Base-by-base conservation (phyloP, 192 early-diverging fungal species). In the Rhizophagus sp. region DNA sequence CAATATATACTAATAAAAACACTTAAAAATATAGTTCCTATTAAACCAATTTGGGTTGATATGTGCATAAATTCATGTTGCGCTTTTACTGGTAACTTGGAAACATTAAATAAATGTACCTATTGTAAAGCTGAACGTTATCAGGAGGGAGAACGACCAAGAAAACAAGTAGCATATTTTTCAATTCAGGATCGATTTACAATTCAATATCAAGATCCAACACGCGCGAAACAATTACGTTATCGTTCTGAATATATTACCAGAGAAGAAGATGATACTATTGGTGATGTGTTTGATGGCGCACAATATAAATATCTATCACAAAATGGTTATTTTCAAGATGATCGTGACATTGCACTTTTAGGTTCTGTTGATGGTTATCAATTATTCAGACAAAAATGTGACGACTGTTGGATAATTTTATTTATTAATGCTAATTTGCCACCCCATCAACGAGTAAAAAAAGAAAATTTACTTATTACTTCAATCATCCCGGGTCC, bases 391-490 rank as follows among this genome's bases (percentile, higher is more conserved):
- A 33, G 9, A 41, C 68, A 70, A 70, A 70, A 70, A 41, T 33
- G 10, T 13, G 68, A 70, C n/a, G 22, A 70, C 22, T 70, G 68
- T 6, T 70, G 39, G 22, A 22, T 70, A 33, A 2, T 70, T 33
- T 70, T 70, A 41, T 39, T 70, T 39, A 41, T 70, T 9, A 69
- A 70, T 22, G 68, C 68, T 8, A 70, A 70, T 33, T 19, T 70
- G 19, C 39, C 33, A 33, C 68, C 39, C 9, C 27, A 70, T 13
- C 30, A 70, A 41, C 3, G 22, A 3, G 68, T 70, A 39, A 70
- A 70, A 33, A 70, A 70, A 70, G 68, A 70, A 22, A 70, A 70
- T 9, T 19, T 70, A 33, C 15, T 70, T 19, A 70, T 70, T 33
- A 33, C 68, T n/a, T 33, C 68, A 9, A 70, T 36, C 30, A 70